Conservation (phyloP, 1,284 basidiomycete species). For the Melanopsichium pennsylvanicum region DNA sequence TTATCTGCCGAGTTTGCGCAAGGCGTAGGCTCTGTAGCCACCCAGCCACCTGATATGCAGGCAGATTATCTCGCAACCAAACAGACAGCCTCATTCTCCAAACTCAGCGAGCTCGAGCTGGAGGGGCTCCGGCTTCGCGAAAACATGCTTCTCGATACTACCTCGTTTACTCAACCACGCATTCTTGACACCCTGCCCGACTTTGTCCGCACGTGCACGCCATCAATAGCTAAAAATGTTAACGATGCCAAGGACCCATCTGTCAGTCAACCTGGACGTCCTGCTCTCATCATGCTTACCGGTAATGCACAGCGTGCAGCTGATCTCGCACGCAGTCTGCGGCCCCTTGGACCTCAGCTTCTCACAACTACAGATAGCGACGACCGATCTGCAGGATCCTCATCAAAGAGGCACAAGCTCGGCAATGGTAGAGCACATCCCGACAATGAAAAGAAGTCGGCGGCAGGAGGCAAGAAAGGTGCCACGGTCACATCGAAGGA, state of each 20-base stretch:
- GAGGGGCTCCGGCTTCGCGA: constrained; percentile 50
- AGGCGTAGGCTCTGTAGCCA: constrained; percentile 39
- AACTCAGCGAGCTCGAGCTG: constrained; percentile 56
- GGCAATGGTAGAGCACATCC: constrained; percentile 7
- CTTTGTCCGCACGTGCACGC: constrained; percentile 44
- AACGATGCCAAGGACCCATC: constrained; percentile 13
- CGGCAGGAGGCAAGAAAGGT: constrained; percentile 10
- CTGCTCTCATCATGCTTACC: constrained; percentile 49
- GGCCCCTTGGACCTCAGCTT: constrained; percentile 37
- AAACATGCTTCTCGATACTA: constrained; percentile 46
- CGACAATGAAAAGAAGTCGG: constrained; percentile 2
- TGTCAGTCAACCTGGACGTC: constrained; percentile 29
- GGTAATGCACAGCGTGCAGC: constrained; percentile 61
- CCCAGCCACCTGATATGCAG: constrained; percentile 51
- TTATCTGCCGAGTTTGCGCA: constrained; percentile 37
- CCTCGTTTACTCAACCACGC: constrained; percentile 21
- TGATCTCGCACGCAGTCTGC: constrained; percentile 49
- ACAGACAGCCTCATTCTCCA: constrained; percentile 46
- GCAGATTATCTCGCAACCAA: constrained; percentile 56
- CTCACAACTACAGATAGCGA: constrained; percentile 5
- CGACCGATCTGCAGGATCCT: constrained; percentile 13
- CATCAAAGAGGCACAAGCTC: constrained; percentile 31
- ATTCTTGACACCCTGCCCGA: constrained; percentile 28
- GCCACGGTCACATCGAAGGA: constrained; percentile 11
- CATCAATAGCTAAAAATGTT: constrained; percentile 18